Base-by-base conservation (phyloP, 208 protist genomes). In the Kentomonas sorsogonicus region DNA sequence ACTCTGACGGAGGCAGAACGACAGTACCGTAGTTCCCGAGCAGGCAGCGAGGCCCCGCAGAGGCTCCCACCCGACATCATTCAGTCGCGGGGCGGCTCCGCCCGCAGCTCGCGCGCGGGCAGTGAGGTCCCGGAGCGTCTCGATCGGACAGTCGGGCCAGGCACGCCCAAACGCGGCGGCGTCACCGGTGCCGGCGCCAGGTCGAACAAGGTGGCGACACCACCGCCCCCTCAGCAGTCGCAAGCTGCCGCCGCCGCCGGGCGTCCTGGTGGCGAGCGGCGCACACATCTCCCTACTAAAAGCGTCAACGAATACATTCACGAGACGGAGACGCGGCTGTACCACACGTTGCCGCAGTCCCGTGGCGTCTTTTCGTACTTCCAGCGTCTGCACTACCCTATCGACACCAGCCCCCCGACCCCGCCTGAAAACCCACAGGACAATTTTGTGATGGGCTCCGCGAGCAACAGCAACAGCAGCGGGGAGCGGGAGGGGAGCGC, bases 351-450 rank as follows among this genome's bases (percentile, higher is more conserved):
- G 11, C 53, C 53, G 6, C 41, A 63, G 33, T 61, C 63, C 20
- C 74, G 70, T 40, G 74, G 67, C 3, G 60, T 46, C 0, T 93
- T 88, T 63, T 69, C 63, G 31, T 80, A 85, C 50, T 79, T 72
- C 33, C 86, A 90, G 51, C 71, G 64, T 36, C 58, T 93, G 18
- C 65, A 71, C 62, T 88, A 93, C 63, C 86, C 86, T 1, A 63
- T 88, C 18, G 77, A 86, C 25, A 22, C n/a, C n/a, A n/a, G n/a
- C n/a, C n/a, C n/a, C n/a, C n/a, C n/a, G n/a, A n/a, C n/a, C n/a
- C n/a, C n/a, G n/a, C n/a, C 71, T 25, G 45, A 58, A 4, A 64
- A 56, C 38, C 38, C 65, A 11, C 53, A 44, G 47, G 69, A 74
- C 47, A 56, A 58, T 26, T 25, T n/a, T 1, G 46, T 54, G 5